Base-by-base conservation (phyloP, 1,284 basidiomycete genomes). In the Cutaneotrichosporon sp. region DNA sequence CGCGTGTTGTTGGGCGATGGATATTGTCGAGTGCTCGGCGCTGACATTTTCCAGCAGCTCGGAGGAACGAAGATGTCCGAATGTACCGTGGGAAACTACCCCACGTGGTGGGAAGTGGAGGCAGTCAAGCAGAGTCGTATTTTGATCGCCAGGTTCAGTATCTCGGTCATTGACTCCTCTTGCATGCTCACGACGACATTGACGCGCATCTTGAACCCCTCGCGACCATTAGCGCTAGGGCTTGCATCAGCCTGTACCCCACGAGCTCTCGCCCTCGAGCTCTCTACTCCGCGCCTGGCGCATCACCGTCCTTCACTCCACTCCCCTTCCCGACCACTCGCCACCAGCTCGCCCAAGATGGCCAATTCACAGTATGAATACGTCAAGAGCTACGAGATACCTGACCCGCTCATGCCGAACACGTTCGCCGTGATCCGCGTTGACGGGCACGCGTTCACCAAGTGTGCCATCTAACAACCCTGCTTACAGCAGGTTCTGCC, bases 401-500 rank as follows among this genome's bases (percentile, higher is more conserved):
- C 91, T 1, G 96, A 99, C 78, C 83, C 86, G 0, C 84, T 97
- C 9, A 82, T 98, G 4, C 95, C 91, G 0, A 88, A 86, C 14
- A 91, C 91, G 9, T 96, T 88, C 80, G 86, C 97, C 70, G 83
- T 98, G 42, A 86, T 95, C 60, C 87, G 96, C 4, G 82, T 99
- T 52, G 96, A 99, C 75, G 96, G 96, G 0, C 92, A 93, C 72
- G 89, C 90, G 0, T 99, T 99, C 77, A 95, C 98, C 82, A 88
- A 90, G 91, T 95, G 68, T 67, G 85, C 70, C 4, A 10, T 1
- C 26, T 4, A 10, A 4, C 36, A 1, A 21, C 26, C 7, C 22
- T 31, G 52, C 65, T 69, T 42, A 63, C 64, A 13, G 16, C 72
- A 94, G 93, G 61, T 92, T 99, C 77, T 92, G 93, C 0, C 88